These are phyloP conservation scores for Ophiostoma quercus DNA, from an alignment of 2,329 filamentous ascomycete species.

Conservation along the genomic window DNA sequence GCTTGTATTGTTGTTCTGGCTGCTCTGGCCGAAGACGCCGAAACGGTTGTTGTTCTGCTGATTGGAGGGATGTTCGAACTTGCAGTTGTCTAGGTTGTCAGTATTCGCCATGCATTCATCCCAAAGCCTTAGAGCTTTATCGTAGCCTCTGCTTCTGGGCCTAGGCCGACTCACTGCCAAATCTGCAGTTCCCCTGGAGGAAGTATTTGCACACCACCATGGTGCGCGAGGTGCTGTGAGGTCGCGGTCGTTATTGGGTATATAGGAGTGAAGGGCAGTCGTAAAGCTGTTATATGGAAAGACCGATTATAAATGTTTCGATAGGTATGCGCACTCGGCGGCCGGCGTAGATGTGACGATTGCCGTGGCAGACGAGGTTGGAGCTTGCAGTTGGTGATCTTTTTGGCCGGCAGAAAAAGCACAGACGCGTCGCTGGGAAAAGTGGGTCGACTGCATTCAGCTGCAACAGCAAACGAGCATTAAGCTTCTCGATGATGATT, in stretches of 20 bases:
- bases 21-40: conserved; percentile 34
- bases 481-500: no score
- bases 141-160: not conserved
- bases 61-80: conserved; percentile 47
- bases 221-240: not conserved
- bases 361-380: conserved; percentile 8
- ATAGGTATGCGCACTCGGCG: not conserved
- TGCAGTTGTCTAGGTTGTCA: conserved; percentile 43
- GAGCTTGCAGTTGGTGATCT: conserved; percentile 1
- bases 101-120: not conserved
- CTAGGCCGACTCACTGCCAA: conserved; percentile 42
- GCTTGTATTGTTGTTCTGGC: conserved; percentile 11
- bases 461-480: not conserved
- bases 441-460: conserved; percentile 10
- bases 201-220: conserved; percentile 44
- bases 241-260: not conserved
- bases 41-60: conserved; percentile 54
- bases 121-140: not conserved
- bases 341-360: not conserved
- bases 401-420: conserved; percentile 20
- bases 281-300: not conserved
- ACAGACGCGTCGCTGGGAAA: conserved; percentile 13
- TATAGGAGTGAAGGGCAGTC: not conserved
- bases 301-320: not conserved
- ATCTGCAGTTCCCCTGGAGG: conserved; percentile 49